Conservation (phyloP, 371 early-diverging fungal species). For the Syncephalis plumigaleata region DNA sequence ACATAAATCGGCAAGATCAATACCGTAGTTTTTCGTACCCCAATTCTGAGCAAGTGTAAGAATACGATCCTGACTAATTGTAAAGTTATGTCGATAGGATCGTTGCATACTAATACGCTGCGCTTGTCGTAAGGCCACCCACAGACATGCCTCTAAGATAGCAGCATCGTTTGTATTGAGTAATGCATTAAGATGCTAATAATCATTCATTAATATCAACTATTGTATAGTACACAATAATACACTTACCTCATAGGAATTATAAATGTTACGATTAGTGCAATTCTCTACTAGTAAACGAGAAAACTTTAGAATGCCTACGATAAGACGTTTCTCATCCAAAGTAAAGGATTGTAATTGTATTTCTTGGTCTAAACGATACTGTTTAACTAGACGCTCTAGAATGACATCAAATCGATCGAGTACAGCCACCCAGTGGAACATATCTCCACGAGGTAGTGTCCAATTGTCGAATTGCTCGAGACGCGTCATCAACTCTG, state of each 20-base stretch:
- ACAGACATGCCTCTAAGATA: slow-evolving; percentile 47
- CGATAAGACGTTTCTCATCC: slow-evolving; percentile 29
- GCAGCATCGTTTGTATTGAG: slow-evolving; percentile 55
- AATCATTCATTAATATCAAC: too few relatives aligned
- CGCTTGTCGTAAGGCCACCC: slow-evolving; percentile 60
- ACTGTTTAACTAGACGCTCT: slow-evolving; percentile 35
- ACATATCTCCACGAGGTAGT: slow-evolving; percentile 78
- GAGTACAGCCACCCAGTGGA: slow-evolving; percentile 85
- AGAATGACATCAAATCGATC: slow-evolving; percentile 82
- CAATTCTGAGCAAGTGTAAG: slow-evolving; percentile 37
- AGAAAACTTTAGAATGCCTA: slow-evolving; percentile 59
- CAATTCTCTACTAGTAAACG: slow-evolving; percentile 78
- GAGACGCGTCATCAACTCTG: neutral
- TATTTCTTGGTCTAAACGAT: slow-evolving; percentile 30
- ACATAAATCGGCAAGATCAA: slow-evolving; percentile 23
- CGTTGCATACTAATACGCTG: slow-evolving; percentile 61
- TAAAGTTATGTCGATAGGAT: slow-evolving; percentile 40
- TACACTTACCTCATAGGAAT: slow-evolving; percentile 80
- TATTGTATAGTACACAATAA: too few relatives aligned
- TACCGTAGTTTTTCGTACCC: slow-evolving; percentile 21
- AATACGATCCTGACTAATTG: slow-evolving; percentile 38
- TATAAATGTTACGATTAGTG: slow-evolving; percentile 85
- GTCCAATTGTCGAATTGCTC: slow-evolving; percentile 33
- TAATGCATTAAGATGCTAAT: slow-evolving; percentile 51
- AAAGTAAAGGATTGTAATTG: slow-evolving; percentile 35